Conservation (phyloP, 2,329 filamentous ascomycete genomes). For the Emmonsia crescens region DNA sequence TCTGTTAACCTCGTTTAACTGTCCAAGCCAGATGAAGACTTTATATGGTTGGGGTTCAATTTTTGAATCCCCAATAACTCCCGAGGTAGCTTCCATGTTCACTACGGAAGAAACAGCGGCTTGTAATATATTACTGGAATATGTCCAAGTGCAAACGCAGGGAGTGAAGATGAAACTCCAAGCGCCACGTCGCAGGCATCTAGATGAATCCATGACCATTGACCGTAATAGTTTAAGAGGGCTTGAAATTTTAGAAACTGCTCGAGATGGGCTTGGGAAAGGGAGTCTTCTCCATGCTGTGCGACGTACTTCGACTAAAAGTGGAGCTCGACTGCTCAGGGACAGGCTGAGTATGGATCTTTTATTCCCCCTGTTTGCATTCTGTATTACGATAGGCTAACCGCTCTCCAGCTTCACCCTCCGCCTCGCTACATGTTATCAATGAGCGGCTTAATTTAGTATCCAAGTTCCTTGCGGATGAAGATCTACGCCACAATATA, state of each 20-base stretch:
- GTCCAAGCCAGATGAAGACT: constrained; percentile 32
- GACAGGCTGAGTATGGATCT: constrained; percentile 60
- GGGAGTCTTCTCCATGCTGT: constrained; percentile 88
- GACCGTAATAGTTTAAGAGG: constrained; percentile 86
- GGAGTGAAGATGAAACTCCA: constrained; percentile 72
- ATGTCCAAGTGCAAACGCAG: constrained; percentile 68
- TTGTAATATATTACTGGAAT: constrained; percentile 70
- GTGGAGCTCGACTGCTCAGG: constrained; percentile 72
- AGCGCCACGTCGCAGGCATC: constrained; percentile 63
- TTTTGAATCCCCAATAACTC: constrained; percentile 61
- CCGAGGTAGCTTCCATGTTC: constrained; percentile 46
- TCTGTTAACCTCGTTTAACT: constrained; percentile 60
- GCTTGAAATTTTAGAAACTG: constrained; percentile 77
- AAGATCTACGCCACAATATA: constrained; percentile 59
- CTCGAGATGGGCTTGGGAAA: constrained; percentile 64
- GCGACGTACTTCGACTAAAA: constrained; percentile 79
- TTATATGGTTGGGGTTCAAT: constrained; percentile 61
- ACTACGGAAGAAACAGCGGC: constrained; percentile 60
- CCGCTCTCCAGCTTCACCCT: constrained; percentile 54
- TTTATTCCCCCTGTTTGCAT: neutral
- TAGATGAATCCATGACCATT: constrained; percentile 72
- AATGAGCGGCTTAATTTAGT: constrained; percentile 73
- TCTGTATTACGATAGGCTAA: constrained; percentile 2
- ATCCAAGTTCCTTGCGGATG: constrained; percentile 56
- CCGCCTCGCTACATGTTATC: constrained; percentile 73